phyloP scores from a whole-genome alignment of 169 alveolate species.

The Cryptosporidium meleagridis region DNA sequence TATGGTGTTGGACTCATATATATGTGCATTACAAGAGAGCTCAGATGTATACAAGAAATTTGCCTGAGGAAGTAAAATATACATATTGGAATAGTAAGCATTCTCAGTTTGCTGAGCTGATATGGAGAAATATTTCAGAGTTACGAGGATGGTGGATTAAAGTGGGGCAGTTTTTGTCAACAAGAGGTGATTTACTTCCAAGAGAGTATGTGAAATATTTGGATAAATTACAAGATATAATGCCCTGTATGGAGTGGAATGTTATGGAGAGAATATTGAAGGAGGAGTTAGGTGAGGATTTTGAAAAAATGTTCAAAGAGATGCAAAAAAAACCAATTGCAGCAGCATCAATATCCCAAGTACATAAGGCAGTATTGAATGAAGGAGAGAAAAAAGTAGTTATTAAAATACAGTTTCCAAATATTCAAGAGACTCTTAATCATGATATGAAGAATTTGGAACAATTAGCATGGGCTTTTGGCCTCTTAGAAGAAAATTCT shows the following conservation, averaged over 20 bases:
- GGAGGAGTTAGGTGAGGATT: conserved; percentile 83
- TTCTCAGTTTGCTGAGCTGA: conserved; percentile 87
- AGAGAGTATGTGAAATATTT: conserved; percentile 86
- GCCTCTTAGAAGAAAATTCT: conserved; percentile 80
- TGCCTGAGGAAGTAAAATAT: conserved; percentile 82
- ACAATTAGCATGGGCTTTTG: conserved; percentile 85
- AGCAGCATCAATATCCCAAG: conserved; percentile 89
- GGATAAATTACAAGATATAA: conserved; percentile 88
- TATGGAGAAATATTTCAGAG: conserved; percentile 87
- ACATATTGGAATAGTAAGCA: conserved; percentile 91
- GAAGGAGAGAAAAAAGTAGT: conserved; percentile 82
- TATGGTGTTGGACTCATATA: conserved; percentile 87
- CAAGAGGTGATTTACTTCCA: conserved; percentile 90
- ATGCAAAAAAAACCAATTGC: conserved; percentile 84
- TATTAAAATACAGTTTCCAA: conserved; percentile 85
- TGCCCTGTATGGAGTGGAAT: conserved; percentile 85
- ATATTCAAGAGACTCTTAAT: conserved; percentile 81
- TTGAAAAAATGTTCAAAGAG: conserved; percentile 75
- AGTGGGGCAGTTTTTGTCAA: conserved; percentile 92
- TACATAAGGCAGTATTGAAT: conserved; percentile 81
- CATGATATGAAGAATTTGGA: conserved; percentile 84
- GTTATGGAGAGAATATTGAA: conserved; percentile 81
- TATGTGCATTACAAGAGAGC: conserved; percentile 86
- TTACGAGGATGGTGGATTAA: conserved; percentile 93
- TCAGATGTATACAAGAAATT: conserved; percentile 82